phyloP scores from a whole-genome alignment of 805 yeast species.

The Debaryomyces tyrocola region DNA sequence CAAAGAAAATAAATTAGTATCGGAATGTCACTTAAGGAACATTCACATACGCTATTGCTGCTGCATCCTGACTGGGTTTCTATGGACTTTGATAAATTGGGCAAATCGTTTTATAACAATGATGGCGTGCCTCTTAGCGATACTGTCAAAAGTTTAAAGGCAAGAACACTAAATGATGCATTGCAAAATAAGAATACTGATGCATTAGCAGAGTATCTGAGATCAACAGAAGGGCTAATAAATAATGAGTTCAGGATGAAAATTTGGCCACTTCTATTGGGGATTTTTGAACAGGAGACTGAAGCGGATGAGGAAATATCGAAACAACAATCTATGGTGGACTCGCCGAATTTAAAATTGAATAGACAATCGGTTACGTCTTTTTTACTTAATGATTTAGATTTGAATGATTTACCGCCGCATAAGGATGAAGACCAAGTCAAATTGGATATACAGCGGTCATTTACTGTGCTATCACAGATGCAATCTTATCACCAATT shows the following conservation, averaged over 20 bases:
- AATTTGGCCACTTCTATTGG: conserved; percentile 54
- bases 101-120: conserved; percentile 44
- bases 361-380: conserved; percentile 7
- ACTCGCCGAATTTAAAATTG: conserved; percentile 3
- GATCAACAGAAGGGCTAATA: conserved; percentile 50
- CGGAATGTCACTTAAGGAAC: background rate
- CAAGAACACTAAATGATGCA: conserved; percentile 40
- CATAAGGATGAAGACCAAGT: conserved; percentile 83
- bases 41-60: conserved; percentile 3
- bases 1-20: background rate
- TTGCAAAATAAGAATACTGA: conserved; percentile 22
- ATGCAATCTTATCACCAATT: conserved; percentile 20
- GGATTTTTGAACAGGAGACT: conserved; percentile 14
- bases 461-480: conserved; percentile 50
- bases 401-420: conserved; percentile 31
- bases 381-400: conserved; percentile 19
- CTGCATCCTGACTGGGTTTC: conserved; percentile 49
- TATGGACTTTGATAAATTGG: conserved; percentile 47
- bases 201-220: conserved; percentile 32
- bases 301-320: background rate
- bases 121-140: conserved; percentile 42
- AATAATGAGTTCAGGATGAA: conserved; percentile 38
- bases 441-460: conserved; percentile 70
- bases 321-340: background rate
- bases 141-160: conserved; percentile 37